phyloP scores from a whole-genome alignment of 345 rosid genomes.

The Mercurialis annua region DNA sequence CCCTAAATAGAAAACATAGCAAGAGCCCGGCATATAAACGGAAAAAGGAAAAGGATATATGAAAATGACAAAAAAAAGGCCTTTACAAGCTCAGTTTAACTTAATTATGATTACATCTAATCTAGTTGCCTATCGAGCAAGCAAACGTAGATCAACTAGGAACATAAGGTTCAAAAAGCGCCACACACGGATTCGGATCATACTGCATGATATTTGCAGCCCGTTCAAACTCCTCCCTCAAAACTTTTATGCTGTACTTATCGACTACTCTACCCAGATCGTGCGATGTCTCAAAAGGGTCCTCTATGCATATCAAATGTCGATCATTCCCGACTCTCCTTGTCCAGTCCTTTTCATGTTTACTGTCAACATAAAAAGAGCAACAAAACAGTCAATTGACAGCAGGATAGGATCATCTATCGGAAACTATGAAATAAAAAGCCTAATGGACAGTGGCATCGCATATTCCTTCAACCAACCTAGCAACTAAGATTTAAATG shows the following conservation, averaged over 20 bases:
- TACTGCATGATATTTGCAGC: conserved; percentile 85
- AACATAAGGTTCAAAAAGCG: conserved; percentile 67
- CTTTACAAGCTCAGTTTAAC: conserved; percentile 8
- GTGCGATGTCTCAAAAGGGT: conserved; percentile 78
- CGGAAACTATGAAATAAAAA: too few relatives aligned
- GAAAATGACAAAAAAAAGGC: background rate
- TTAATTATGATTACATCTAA: conserved; percentile 14
- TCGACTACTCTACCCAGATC: conserved; percentile 96
- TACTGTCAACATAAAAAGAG: conserved; percentile 42
- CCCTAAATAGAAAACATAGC: background rate
- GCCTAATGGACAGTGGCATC: too few relatives aligned
- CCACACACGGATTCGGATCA: conserved; percentile 60
- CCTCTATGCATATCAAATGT: conserved; percentile 99
- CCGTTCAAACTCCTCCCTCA: conserved; percentile 95
- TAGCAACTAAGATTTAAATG: background rate
- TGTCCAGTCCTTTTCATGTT: conserved; percentile 90
- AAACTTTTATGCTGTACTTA: conserved; percentile 74
- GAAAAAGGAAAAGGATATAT: background rate
- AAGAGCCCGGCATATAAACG: background rate
- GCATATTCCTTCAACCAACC: background rate
- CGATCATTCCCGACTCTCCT: conserved; percentile 92
- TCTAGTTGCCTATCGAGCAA: background rate
- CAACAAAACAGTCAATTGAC: background rate
- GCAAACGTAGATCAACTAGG: conserved; percentile 20
- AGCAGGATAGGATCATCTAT: background rate